Evolutionary conservation across 257 asterid genomes (phyloP).

Genomic region (Petunia axillaris): DNA sequence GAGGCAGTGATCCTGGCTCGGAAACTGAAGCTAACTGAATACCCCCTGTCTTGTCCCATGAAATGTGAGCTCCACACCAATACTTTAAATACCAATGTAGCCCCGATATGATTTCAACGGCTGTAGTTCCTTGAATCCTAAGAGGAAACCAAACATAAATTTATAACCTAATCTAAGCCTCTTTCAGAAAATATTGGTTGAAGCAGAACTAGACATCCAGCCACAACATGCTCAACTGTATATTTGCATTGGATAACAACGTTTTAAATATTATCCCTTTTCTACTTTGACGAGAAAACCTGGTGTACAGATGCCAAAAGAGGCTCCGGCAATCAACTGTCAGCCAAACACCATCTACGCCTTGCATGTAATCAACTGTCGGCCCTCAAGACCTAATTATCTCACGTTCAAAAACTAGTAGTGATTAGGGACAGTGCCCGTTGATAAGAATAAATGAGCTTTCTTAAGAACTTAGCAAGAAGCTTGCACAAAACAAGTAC

Average conservation of each 20-base stretch:
- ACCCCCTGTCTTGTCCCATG: constrained; percentile 99
- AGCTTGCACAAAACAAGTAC: background rate
- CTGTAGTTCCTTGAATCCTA: constrained; percentile 92
- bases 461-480: background rate
- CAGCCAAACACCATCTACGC: background rate
- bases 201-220: background rate
- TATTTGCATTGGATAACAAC: background rate
- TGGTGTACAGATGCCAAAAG: constrained; percentile 17
- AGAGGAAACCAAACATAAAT: constrained; percentile 21
- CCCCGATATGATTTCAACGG: constrained; percentile 84
- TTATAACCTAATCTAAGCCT: constrained; percentile 23
- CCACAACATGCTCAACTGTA: background rate
- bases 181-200: constrained; percentile 6
- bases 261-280: background rate
- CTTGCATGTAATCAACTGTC: background rate
- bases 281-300: background rate
- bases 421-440: background rate
- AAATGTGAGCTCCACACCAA: constrained; percentile 89
- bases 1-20: constrained; percentile 79
- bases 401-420: background rate
- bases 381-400: background rate
- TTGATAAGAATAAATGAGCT: background rate
- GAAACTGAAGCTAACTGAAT: constrained; percentile 82
- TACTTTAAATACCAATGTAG: constrained; percentile 95
- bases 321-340: background rate